Evolutionary conservation across 192 early-diverging fungal species (phyloP).

Genomic region (Jimgerdemannia lactiflua): DNA sequence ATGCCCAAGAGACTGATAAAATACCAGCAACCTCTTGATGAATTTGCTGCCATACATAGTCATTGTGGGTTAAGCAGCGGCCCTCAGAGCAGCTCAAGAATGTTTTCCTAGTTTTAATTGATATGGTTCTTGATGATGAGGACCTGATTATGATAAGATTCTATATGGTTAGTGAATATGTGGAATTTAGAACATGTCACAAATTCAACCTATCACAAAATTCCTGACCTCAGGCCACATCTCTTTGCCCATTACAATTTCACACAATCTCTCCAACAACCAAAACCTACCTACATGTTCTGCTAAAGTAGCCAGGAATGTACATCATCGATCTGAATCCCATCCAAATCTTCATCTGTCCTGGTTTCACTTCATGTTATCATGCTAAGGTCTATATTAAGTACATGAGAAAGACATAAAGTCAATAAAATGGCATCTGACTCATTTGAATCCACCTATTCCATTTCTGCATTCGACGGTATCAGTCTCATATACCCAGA

Average conservation of each 20-base stretch:
- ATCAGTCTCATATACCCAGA: no score
- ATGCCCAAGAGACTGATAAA: constrained; percentile 67
- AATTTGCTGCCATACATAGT: constrained; percentile 67
- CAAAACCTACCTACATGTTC: constrained; percentile 57
- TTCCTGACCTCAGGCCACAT: no score
- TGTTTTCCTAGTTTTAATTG: constrained; percentile 78
- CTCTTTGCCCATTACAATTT: no score
- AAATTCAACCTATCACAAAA: no score
- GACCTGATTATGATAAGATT: constrained; percentile 51
- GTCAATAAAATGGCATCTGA: no score
- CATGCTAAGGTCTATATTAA: no score
- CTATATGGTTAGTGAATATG: no score
- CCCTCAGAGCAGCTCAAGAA: constrained; percentile 73
- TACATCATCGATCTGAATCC: constrained; percentile 66
- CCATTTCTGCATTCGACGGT: no score
- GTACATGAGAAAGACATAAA: no score
- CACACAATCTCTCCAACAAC: no score
- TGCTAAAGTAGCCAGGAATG: constrained; percentile 63
- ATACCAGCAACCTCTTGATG: constrained; percentile 66
- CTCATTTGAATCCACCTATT: no score
- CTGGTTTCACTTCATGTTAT: constrained; percentile 16
- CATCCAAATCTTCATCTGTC: constrained; percentile 56
- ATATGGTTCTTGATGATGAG: constrained; percentile 66
- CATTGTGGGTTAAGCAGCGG: constrained; percentile 69
- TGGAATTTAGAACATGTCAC: no score